Evolutionary conservation across 2,329 filamentous ascomycete genomes (phyloP), one percentile per base, ranked within the genome.

Genomic region (Apiospora marii): DNA sequence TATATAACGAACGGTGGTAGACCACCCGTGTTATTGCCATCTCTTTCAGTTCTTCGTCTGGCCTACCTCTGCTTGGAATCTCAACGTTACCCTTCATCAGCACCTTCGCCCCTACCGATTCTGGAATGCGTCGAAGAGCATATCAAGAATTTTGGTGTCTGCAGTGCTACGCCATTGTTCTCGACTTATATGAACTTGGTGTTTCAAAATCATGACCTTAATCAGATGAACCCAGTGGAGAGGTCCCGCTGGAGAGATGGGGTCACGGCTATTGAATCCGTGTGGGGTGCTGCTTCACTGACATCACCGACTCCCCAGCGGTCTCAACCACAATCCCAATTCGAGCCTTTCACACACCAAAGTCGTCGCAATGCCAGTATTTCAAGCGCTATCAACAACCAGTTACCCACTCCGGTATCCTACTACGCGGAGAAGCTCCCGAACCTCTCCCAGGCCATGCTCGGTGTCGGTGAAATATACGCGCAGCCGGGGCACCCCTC

Each of bases 71-170:
- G 67, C 46, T 72, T 72, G 68, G 72, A 70, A 61, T 72, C 67
- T 14, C 64, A 71, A 44, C 72, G 68, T 24, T 71, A 71, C 34
- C 71, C 67, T 22, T 72, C 71, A 22, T 44, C 73, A 6, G 48
- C 71, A 6, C 46, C 64, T 37, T 43, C 74, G 41, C 71, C 73
- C 27, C 61, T 44, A 19, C 49, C 73, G 14, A 71, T 72, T 27
- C 49, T 78, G 19, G 69, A 71, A 37, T 77, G 75, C 43, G 48
- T 75, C 24, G 74, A 76, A 46, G 73, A 73, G 30, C 76, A 77
- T 49, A 68, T 75, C 27, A 48, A 30, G 43, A 72, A 72, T 37
- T 77, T 77, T 34, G 77, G 77, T 5, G 44, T 70, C 44, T 77
- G 74, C 64, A 74, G 74, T 46, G 51, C 75, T 14, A 73, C 76